Evolutionary conservation across 2,329 filamentous ascomycete species (phyloP).

Genomic region (Blumeriella jaapii): DNA sequence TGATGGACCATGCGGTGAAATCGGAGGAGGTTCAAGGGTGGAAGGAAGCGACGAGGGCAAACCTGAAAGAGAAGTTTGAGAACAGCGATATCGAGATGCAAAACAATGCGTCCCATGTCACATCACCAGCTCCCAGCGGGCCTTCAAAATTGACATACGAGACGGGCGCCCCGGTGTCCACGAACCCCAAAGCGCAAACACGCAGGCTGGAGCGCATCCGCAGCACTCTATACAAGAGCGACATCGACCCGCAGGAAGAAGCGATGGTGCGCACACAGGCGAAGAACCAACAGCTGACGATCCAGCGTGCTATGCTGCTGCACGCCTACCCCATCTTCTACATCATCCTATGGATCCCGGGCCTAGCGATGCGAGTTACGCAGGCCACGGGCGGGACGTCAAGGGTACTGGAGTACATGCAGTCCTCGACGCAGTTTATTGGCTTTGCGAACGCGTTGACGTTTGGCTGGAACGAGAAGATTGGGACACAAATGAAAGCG

Average conservation of each 20-base stretch:
- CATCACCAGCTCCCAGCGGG: no score
- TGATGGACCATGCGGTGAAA: neutral
- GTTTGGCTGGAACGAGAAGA: slow-evolving; percentile 7
- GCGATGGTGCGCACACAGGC: neutral
- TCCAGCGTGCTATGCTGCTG: slow-evolving; percentile 3
- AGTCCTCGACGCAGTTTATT: slow-evolving; percentile 4
- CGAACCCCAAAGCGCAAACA: neutral
- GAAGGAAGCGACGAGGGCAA: slow-evolving; percentile 1
- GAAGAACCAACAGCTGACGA: slow-evolving; percentile 3
- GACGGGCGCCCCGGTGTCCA: no score
- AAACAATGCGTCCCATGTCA: no score
- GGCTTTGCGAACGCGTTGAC: slow-evolving; percentile 6
- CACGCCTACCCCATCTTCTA: slow-evolving; percentile 5
- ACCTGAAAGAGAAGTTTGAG: no score
- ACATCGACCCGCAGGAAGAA: slow-evolving; percentile 2
- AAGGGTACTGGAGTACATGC: slow-evolving; percentile 1
- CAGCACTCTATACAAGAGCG: neutral
- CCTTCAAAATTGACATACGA: no score
- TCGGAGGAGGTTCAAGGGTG: neutral
- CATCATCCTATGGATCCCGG: slow-evolving; percentile 1
- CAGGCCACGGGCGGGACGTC: neutral
- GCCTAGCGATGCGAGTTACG: slow-evolving; percentile 2
- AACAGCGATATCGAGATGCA: no score
- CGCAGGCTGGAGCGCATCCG: neutral
- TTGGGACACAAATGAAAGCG: slow-evolving; percentile 2